A percentile compares a stretch with the other conserved stretches of the same genome.
Conservation (phyloP, 1,139 yeast species). For the Hemisphaericaspora xylanilytica region DNA sequence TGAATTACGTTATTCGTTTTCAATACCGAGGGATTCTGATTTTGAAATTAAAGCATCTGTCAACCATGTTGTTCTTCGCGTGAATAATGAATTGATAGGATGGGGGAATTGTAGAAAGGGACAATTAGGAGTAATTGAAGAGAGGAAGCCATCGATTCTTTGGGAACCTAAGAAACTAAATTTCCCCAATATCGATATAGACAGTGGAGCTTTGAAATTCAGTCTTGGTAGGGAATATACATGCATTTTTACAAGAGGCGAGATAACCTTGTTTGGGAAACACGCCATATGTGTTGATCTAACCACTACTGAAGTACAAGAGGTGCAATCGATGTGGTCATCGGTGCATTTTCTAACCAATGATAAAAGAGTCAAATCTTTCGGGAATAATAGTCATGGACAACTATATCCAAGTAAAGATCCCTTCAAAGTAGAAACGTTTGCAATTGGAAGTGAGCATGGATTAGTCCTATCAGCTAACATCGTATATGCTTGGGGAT, state of each 20-base stretch:
- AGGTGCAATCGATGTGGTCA: constrained; percentile 73
- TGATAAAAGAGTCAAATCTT: constrained; percentile 34
- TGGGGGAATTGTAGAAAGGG: constrained; percentile 87
- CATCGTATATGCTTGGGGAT: constrained; percentile 78
- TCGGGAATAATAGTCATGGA: constrained; percentile 77
- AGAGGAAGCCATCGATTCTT: constrained; percentile 9
- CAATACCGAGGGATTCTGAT: constrained; percentile 7
- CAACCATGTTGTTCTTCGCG: constrained; percentile 52
- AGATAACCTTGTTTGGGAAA: constrained; percentile 18
- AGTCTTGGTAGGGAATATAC: constrained; percentile 51
- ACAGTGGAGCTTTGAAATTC: constrained; percentile 13
- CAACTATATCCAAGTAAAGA: constrained; percentile 47
- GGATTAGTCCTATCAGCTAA: constrained; percentile 48
- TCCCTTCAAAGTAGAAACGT: constrained; percentile 13
- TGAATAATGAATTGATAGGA: constrained; percentile 50
- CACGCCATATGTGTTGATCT: constrained; percentile 4
- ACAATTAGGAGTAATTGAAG: constrained; percentile 48
- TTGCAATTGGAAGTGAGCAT: constrained; percentile 82
- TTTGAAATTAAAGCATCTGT: constrained; percentile 47
- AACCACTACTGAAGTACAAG: constrained; percentile 3
- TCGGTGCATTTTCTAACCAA: constrained; percentile 52
- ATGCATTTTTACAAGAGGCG: constrained; percentile 16
- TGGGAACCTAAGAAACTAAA: constrained; percentile 28
- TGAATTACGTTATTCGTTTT: constrained; percentile 17
- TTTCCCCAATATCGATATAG: constrained; percentile 12